Evolutionary conservation across 2,329 filamentous ascomycete species (phyloP), one percentile per base, ranked within the genome.

Genomic region (Xenoacremonium recifei): DNA sequence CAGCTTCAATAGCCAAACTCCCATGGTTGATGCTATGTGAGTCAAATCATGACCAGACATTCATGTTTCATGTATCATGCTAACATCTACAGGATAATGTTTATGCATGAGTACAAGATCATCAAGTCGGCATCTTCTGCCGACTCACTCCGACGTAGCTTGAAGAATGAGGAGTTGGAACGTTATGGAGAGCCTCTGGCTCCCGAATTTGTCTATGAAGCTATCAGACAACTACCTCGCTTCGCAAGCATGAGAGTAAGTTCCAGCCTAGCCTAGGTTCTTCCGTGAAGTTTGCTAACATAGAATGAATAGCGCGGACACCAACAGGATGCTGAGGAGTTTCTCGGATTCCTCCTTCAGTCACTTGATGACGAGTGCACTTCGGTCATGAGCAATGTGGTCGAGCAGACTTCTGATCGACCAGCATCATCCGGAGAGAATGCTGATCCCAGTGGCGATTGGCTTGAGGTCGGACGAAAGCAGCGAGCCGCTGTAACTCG

Each of bases 281-380:
- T 13, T 9, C 9, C 15, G 30, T 32, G 9, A 16, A 10, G n/a
- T n/a, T n/a, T n/a, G 17, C 35, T 53, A 32, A 51, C 35, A 31
- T 18, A 2, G 67, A 41, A 9, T 34, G 32, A 19, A 38, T 50
- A 90, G 84, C 87, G 90, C 47, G 93, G 93, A 13, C 92, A 96
- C 57, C 93, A 99, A 64, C 92, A 99, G 72, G 93, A 99, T 69
- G 93, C 93, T 1, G 90, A 99, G 61, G 93, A 99, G 60, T 99
- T 99, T 54, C 73, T 99, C 18, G 92, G 91, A 1, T 95, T 97
- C 63, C 73, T 99, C 23, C 75, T 99, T 4, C 91, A 96, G 59
- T 89, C 89, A 35, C 79, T 99, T 23, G 91, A 96, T 56, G 91
- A 97, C 51, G 93, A 99, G 65, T 96, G 91, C 62, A 81, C 83